Evolutionary conservation across 129 eudicot species (phyloP).

Genomic region (Saussurea involucrata): DNA sequence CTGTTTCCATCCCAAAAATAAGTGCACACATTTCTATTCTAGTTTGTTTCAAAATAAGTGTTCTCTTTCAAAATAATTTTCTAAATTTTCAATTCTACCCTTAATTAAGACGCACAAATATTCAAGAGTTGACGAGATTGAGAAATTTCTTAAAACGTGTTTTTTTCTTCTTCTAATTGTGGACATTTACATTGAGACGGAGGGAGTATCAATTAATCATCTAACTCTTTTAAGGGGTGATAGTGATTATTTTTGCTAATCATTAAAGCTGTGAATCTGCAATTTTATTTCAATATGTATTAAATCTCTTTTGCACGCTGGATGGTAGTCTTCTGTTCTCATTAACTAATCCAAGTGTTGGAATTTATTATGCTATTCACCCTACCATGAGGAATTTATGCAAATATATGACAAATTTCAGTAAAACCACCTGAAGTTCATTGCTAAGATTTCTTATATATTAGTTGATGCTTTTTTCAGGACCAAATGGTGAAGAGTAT

Average conservation of each 20-base stretch:
- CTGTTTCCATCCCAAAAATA: too few species aligned
- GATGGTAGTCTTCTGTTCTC: background rate
- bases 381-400: background rate
- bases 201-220: background rate
- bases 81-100: too few species aligned
- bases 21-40: too few species aligned
- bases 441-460: background rate
- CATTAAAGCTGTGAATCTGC: background rate
- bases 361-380: background rate
- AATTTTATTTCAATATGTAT: background rate
- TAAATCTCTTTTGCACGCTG: background rate
- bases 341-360: background rate
- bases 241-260: background rate
- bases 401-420: background rate
- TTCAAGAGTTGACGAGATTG: too few species aligned
- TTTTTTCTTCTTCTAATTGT: background rate
- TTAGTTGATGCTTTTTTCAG: constrained; percentile 34
- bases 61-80: too few species aligned
- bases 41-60: too few species aligned
- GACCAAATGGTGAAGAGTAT: constrained; percentile 90
- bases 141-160: background rate
- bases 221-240: background rate
- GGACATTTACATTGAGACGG: background rate
- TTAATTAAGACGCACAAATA: too few species aligned
- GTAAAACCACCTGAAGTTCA: background rate